Evolutionary conservation across 441 rosid genomes (phyloP), one percentile per base, ranked within the genome.

Genomic region (Croton laevigatus): DNA sequence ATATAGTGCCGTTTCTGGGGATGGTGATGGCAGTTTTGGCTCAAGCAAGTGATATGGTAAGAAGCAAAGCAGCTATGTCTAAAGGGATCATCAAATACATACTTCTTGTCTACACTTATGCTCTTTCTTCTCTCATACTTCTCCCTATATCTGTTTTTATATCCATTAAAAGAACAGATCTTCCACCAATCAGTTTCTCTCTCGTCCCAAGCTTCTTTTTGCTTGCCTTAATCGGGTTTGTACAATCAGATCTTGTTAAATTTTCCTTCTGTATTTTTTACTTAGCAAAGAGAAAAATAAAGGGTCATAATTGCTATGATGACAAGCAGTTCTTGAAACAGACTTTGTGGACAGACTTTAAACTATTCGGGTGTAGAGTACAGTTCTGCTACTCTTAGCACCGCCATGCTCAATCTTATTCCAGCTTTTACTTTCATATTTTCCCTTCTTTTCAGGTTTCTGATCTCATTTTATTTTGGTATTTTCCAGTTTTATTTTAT

Each of bases 351-450:
- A n/a, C 55, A n/a, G 20, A 8, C 55, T 16, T n/a, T 52, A n/a
- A 52, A 7, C 3, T 78, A 76, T 44, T 59, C 57, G 53, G 88
- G 88, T 37, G 42, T 80, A 57, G 54, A 58, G 16, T 71, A 70
- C 77, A 78, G 81, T 72, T 82, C 86, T 68, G 84, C 88, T 0
- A 71, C 74, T 37, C 70, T 84, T 59, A 76, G 70, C 1, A 73
- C 85, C 0, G 82, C 85, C 20, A 78, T 84, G 82, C 69, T 67
- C 37, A 80, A 82, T 61, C 75, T 80, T 14, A 62, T 75, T 52
- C 85, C 85, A 8, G 81, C 78, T 59, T 80, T 80, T 59, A 82
- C 88, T 3, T 84, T 78, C 78, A 9, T 80, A 19, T 73, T 82
- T 36, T 76, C 88, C 36, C 19, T 80, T 23, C 38, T 82, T 60